Evolutionary conservation across 345 rosid genomes (phyloP).

Genomic region (Draba incana): DNA sequence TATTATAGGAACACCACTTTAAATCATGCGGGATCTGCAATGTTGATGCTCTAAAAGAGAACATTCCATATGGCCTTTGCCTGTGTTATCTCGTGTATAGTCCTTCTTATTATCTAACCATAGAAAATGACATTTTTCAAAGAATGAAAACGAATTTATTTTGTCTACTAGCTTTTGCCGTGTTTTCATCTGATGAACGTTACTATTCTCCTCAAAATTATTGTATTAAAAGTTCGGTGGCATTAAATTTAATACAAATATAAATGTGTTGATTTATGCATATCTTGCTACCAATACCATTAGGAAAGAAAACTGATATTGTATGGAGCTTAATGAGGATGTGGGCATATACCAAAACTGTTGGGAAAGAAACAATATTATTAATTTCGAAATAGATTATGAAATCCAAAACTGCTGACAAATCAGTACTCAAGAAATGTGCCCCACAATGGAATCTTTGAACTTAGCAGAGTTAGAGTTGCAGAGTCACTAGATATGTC

Average conservation of each 20-base stretch:
- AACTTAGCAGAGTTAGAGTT: conserved; percentile 23
- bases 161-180: conserved; percentile 34
- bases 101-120: conserved; percentile 34
- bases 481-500: conserved; percentile 35
- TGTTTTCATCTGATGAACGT: conserved; percentile 24
- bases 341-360: neutral
- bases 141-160: conserved; percentile 21
- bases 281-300: no score
- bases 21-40: no score
- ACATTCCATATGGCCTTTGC: conserved; percentile 47
- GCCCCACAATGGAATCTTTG: conserved; percentile 38
- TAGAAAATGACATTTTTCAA: conserved; percentile 38
- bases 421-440: conserved; percentile 22
- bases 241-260: neutral
- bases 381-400: conserved; percentile 4
- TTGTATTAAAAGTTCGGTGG: conserved; percentile 17
- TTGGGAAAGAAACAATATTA: no score
- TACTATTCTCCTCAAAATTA: conserved; percentile 27
- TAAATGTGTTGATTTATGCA: no score
- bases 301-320: no score
- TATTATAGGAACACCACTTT: no score
- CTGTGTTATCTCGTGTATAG: conserved; percentile 32
- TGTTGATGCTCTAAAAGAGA: no score
- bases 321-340: conserved; percentile 23
- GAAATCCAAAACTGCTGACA: conserved; percentile 38